Percentiles rank a stretch among this genome's conserved stretches.
Evolutionary conservation across 1,139 yeast species (phyloP).

Genomic region (Saccharomyces hybrid): DNA sequence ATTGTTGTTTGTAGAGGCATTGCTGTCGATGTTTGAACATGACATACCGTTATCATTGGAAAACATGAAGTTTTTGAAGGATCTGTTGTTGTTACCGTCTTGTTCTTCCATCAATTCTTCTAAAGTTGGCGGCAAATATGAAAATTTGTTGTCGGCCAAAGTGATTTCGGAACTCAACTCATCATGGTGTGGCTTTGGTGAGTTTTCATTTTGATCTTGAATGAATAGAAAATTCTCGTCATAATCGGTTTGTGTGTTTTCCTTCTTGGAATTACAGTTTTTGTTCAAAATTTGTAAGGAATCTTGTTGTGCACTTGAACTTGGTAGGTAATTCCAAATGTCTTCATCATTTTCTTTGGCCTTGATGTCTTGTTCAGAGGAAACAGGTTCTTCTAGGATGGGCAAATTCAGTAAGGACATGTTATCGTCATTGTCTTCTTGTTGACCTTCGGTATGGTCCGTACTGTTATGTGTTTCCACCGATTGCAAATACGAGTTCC

Average conservation of each 20-base stretch:
- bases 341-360: slow-evolving; percentile 6
- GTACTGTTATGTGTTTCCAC: neutral
- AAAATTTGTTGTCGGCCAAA: slow-evolving; percentile 6
- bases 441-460: neutral
- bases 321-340: neutral
- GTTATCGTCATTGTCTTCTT: neutral
- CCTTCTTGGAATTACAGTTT: neutral
- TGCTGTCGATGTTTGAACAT: neutral
- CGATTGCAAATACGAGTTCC: neutral
- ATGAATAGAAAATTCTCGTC: neutral
- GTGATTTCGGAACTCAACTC: neutral
- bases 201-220: neutral
- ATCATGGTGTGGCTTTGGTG: neutral
- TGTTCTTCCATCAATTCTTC: slow-evolving; percentile 32
- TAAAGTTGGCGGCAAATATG: slow-evolving; percentile 27
- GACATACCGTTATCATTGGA: slow-evolving; percentile 10
- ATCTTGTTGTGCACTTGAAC: neutral
- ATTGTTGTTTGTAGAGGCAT: neutral
- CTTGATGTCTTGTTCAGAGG: slow-evolving; percentile 1
- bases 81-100: slow-evolving; percentile 13
- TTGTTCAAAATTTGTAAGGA: neutral
- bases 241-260: neutral
- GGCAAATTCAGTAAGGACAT: neutral
- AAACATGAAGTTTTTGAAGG: slow-evolving; percentile 3
- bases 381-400: neutral